Percentiles rank a stretch among this genome's conserved stretches.
These are phyloP conservation scores for Alternaria triticimaculans DNA, from an alignment of 2,329 filamentous ascomycete genomes.

Conservation along the genomic window DNA sequence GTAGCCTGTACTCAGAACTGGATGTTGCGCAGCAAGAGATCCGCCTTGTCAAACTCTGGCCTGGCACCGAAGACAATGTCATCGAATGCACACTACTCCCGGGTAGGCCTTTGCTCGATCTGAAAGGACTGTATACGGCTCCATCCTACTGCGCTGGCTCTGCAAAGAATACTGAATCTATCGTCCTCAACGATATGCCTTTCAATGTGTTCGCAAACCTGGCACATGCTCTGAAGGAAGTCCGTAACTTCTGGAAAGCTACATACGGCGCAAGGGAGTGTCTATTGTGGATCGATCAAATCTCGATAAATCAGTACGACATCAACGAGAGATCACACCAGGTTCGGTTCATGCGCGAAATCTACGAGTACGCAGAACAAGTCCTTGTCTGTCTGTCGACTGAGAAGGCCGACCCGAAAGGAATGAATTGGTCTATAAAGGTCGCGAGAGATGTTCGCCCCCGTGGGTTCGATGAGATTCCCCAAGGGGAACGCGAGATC, in stretches of 20 bases:
- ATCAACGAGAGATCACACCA: neutral
- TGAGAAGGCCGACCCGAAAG: rapidly evolving
- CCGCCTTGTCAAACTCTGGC: neutral
- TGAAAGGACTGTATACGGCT: neutral
- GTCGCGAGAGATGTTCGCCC: neutral
- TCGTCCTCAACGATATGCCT: neutral
- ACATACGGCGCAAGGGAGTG: neutral
- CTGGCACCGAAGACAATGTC: neutral
- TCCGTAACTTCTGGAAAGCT: neutral
- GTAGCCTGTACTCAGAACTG: neutral
- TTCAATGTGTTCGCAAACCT: neutral
- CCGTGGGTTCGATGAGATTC: no score
- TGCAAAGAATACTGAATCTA: neutral
- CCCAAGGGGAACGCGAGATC: no score
- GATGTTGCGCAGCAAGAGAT: neutral
- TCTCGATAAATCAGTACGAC: neutral
- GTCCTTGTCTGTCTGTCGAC: neutral
- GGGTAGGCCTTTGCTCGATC: neutral
- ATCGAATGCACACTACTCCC: neutral
- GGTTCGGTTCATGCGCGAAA: neutral
- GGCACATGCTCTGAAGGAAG: neutral
- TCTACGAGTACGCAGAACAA: neutral
- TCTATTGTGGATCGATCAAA: neutral
- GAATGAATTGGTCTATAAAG: rapidly evolving
- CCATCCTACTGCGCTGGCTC: neutral